Conservation (phyloP, 108 stramenopile genomes). For the Fragilaria crotonensis region DNA sequence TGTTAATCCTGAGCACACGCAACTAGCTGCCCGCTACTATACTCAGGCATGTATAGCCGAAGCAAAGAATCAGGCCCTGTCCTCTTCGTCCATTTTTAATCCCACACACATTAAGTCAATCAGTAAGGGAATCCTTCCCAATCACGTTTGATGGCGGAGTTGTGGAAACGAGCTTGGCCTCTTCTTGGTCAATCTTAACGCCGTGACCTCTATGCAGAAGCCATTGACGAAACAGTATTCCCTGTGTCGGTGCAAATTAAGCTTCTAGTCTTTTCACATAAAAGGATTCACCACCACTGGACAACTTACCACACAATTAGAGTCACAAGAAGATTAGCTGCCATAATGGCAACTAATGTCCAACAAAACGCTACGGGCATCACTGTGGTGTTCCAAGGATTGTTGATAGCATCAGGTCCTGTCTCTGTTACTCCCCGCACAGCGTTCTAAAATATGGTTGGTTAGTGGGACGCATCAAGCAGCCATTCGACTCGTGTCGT, state of each 20-base stretch:
- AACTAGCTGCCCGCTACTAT: too few species aligned
- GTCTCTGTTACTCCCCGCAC: constrained; percentile 18
- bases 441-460: constrained; percentile 5
- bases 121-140: too few species aligned
- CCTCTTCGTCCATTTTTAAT: too few species aligned
- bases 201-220: too few species aligned
- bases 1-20: too few species aligned
- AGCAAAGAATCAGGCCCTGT: too few species aligned
- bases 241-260: neutral
- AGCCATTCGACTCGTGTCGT: neutral
- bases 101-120: too few species aligned
- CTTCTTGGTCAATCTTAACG: too few species aligned
- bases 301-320: constrained; percentile 19
- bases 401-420: constrained; percentile 29
- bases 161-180: too few species aligned
- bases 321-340: constrained; percentile 34
- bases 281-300: neutral
- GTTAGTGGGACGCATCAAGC: neutral
- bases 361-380: constrained; percentile 48
- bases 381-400: constrained; percentile 45
- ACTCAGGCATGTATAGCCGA: too few species aligned
- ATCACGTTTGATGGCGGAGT: too few species aligned
- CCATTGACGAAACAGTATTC: constrained; percentile 17
- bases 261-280: neutral
- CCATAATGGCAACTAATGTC: constrained; percentile 35